These are phyloP conservation scores for Chaetomium olivaceum DNA, from an alignment of 2,329 filamentous ascomycete species.

Conservation along the genomic window DNA sequence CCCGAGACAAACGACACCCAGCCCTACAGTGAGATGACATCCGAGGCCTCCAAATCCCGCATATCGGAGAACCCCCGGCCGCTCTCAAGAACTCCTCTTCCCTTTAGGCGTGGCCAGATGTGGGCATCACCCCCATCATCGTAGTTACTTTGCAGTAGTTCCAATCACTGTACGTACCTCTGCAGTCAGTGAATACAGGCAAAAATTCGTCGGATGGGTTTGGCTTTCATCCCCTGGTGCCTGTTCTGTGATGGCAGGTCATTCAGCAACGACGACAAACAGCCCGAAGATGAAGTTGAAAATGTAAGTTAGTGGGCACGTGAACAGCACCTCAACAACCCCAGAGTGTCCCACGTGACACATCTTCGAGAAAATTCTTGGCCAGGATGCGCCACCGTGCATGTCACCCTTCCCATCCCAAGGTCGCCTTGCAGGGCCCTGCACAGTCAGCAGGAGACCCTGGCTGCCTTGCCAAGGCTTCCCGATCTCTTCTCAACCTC, in stretches of 20 bases:
- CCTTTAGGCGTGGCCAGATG: neutral
- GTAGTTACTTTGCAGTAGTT: neutral
- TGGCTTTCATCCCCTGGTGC: no score
- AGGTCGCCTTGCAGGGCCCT: neutral
- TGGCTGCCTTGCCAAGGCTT: constrained; percentile 8
- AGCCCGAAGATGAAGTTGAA: neutral
- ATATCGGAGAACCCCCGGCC: no score
- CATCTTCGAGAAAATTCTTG: neutral
- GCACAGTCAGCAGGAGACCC: neutral
- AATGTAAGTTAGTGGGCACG: neutral
- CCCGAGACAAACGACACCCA: no score
- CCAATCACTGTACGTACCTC: no score
- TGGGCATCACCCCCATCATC: neutral
- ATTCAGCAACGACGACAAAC: no score
- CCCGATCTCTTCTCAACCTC: neutral
- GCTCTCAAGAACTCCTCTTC: no score
- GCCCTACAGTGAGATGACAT: no score
- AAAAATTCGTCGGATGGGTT: no score
- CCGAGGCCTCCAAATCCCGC: no score
- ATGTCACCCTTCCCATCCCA: neutral
- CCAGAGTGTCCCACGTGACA: neutral
- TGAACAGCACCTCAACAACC: no score
- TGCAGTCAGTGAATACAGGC: no score
- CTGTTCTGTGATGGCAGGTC: no score
- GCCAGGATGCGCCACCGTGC: neutral